phyloP scores from a whole-genome alignment of 2,329 filamentous ascomycete genomes.

The Hypomyces perniciosus region DNA sequence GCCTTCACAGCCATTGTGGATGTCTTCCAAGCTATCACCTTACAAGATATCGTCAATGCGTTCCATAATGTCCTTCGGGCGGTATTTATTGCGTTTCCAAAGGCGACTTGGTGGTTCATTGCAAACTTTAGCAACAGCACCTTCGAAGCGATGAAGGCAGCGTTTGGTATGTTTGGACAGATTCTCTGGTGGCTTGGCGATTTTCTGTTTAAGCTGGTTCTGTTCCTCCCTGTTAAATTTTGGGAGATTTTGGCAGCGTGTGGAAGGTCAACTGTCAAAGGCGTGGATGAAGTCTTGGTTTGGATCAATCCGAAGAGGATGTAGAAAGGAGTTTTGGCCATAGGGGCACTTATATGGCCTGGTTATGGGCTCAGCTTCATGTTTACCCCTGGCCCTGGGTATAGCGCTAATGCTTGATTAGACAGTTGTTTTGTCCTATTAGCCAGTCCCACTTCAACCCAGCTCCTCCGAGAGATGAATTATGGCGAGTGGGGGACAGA shows the following conservation, averaged over 20 bases:
- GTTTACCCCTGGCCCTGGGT: too few relatives aligned
- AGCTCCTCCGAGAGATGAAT: too few relatives aligned
- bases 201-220: conserved; percentile 24
- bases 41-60: conserved; percentile 35
- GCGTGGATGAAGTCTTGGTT: conserved; percentile 28
- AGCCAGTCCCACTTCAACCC: too few relatives aligned
- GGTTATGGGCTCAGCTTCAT: too few relatives aligned
- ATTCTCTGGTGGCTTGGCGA: conserved; percentile 21
- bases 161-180: conserved; percentile 27
- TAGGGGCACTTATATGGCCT: background rate
- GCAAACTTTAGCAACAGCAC: conserved; percentile 18
- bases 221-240: conserved; percentile 29
- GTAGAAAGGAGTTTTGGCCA: background rate
- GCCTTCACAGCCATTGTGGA: conserved; percentile 25
- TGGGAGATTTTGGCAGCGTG: conserved; percentile 27
- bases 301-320: conserved; percentile 2
- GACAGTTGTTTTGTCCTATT: too few relatives aligned
- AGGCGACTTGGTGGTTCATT: conserved; percentile 22
- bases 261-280: conserved; percentile 25
- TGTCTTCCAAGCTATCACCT: conserved; percentile 31
- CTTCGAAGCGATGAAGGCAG: conserved; percentile 21
- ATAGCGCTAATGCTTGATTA: too few relatives aligned
- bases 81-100: conserved; percentile 28
- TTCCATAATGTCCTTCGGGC: conserved; percentile 24
- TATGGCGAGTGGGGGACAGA: too few relatives aligned